Conservation (phyloP, 768 basidiomycete species). For the Clathrus columnatus region DNA sequence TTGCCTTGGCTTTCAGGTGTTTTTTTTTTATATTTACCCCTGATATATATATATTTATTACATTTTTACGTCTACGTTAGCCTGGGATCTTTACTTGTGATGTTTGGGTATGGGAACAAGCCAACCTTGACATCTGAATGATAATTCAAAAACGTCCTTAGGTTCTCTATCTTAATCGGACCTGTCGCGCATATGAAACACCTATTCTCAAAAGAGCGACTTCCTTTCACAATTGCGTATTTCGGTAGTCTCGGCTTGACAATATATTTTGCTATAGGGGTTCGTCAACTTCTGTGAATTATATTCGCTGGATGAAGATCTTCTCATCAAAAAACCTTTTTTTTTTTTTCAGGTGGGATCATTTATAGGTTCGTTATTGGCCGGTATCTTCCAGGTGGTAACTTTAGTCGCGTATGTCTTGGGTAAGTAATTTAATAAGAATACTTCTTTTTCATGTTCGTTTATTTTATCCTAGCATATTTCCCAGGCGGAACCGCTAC, state of each 20-base stretch:
- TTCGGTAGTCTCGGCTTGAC: slow-evolving; percentile 78
- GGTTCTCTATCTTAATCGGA: slow-evolving; percentile 80
- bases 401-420: slow-evolving; percentile 83
- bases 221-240: slow-evolving; percentile 81
- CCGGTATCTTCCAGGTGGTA: slow-evolving; percentile 74
- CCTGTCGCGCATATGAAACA: slow-evolving; percentile 92
- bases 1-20: slow-evolving; percentile 81
- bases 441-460: background rate
- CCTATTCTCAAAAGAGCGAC: slow-evolving; percentile 66
- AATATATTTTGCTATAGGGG: slow-evolving; percentile 85
- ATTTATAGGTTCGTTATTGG: slow-evolving; percentile 77
- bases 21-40: slow-evolving; percentile 9
- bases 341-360: slow-evolving; percentile 52
- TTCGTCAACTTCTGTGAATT: slow-evolving; percentile 34
- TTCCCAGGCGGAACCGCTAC: slow-evolving; percentile 88
- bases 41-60: background rate
- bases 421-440: background rate
- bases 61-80: slow-evolving; percentile 27
- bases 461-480: slow-evolving; percentile 43
- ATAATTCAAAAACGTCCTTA: slow-evolving; percentile 19
- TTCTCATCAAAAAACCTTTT: slow-evolving; percentile 1
- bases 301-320: background rate
- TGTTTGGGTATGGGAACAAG: slow-evolving; percentile 72
- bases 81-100: slow-evolving; percentile 85
- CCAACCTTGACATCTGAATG: background rate